These are phyloP conservation scores for Erodium trifolium DNA, from an alignment of 441 rosid species.

Conservation along the genomic window DNA sequence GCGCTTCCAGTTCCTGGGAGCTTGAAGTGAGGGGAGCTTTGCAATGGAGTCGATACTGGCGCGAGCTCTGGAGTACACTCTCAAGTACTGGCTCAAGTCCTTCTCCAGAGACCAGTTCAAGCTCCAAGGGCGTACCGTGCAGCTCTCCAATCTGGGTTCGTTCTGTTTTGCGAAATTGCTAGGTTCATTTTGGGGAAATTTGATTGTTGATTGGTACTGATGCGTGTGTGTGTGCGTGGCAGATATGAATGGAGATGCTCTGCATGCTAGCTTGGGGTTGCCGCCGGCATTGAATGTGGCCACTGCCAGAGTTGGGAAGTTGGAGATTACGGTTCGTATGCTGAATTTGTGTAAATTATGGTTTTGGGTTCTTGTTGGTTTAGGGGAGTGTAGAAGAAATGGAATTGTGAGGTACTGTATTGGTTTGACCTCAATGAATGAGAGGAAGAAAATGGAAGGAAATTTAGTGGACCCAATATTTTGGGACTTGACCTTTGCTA, in stretches of 20 bases:
- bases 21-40: neutral
- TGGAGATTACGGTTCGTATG: conserved; percentile 67
- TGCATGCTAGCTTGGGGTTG: conserved; percentile 98
- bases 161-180: neutral
- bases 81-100: conserved; percentile 99
- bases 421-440: too few relatives aligned
- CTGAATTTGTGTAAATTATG: neutral
- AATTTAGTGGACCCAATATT: neutral
- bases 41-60: conserved; percentile 93
- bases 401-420: neutral
- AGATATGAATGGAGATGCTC: conserved; percentile 94
- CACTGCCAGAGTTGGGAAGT: conserved; percentile 77
- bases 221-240: conserved; percentile 9
- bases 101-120: conserved; percentile 94
- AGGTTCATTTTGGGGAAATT: neutral
- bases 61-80: conserved; percentile 91
- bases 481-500: neutral
- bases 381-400: neutral
- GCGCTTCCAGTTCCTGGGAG: conserved; percentile 9
- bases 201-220: neutral
- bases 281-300: conserved; percentile 90
- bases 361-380: conserved; percentile 1
- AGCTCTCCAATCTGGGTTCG: conserved; percentile 79
- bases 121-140: conserved; percentile 84
- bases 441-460: neutral